Percentiles rank a stretch among this genome's conserved stretches.
Conservation (phyloP, 768 basidiomycete species). For the Termitomyces sp. region DNA sequence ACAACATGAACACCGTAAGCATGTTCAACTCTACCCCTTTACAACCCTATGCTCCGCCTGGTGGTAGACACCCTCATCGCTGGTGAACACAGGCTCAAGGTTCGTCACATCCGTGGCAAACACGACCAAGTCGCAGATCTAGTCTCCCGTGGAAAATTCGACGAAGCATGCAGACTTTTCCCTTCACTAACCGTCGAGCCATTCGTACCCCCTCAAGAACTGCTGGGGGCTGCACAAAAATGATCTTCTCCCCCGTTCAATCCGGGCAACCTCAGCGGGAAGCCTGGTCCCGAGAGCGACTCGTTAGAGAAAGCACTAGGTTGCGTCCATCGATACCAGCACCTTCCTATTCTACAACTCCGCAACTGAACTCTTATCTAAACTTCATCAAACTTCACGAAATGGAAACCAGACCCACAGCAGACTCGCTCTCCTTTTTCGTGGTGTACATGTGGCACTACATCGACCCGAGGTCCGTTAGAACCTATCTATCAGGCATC, state of each 20-base stretch:
- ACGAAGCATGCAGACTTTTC: too few relatives aligned
- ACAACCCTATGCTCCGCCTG: too few relatives aligned
- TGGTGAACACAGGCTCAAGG: too few relatives aligned
- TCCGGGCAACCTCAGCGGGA: background rate
- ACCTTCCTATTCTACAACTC: constrained; percentile 25
- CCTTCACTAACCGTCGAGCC: background rate
- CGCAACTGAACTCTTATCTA: constrained; percentile 33
- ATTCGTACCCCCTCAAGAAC: background rate
- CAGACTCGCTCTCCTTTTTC: constrained; percentile 32
- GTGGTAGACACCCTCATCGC: too few relatives aligned
- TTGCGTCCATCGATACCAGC: too few relatives aligned
- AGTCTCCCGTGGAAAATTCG: too few relatives aligned
- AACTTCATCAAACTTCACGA: constrained; percentile 26
- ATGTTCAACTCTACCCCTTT: too few relatives aligned
- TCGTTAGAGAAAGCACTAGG: too few relatives aligned
- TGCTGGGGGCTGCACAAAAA: background rate
- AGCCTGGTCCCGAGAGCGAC: background rate
- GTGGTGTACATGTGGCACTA: constrained; percentile 29
- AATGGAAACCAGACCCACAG: constrained; percentile 30
- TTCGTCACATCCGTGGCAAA: too few relatives aligned
- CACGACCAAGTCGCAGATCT: too few relatives aligned
- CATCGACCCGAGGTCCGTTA: constrained; percentile 31
- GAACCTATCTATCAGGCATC: constrained; percentile 35
- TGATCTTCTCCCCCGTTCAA: background rate
- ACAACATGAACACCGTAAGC: too few relatives aligned